Evolutionary conservation across 1,139 yeast genomes (phyloP).

Genomic region (Kluyveromyces sp.): DNA sequence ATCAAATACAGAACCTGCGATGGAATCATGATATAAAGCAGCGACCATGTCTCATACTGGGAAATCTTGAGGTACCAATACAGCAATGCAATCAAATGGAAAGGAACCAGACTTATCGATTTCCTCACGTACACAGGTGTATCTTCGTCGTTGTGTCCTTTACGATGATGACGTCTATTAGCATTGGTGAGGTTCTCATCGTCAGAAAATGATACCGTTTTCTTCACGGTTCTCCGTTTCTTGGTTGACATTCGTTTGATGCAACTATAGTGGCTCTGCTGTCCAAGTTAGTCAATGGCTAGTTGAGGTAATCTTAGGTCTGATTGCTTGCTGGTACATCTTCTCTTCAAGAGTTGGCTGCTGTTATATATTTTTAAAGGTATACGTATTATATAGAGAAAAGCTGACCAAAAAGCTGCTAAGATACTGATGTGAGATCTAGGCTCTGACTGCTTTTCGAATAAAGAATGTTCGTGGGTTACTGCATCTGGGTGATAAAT

Average conservation of each 20-base stretch:
- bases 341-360: too few species aligned
- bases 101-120: conserved; percentile 38
- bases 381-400: too few species aligned
- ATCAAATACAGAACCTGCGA: conserved; percentile 26
- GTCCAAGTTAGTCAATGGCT: too few species aligned
- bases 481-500: not conserved
- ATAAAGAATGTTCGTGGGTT: too few species aligned
- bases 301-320: too few species aligned
- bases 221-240: conserved; percentile 25
- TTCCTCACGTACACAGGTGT: conserved; percentile 31
- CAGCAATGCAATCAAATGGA: conserved; percentile 41
- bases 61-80: conserved; percentile 35
- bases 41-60: conserved; percentile 32
- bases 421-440: too few species aligned
- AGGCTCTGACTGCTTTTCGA: too few species aligned
- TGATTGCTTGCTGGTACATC: too few species aligned
- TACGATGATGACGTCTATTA: conserved; percentile 15
- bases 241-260: conserved; percentile 24
- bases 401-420: too few species aligned
- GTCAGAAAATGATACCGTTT: conserved; percentile 35
- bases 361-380: too few species aligned
- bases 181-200: conserved; percentile 27
- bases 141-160: conserved; percentile 24
- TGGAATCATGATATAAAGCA: conserved; percentile 26
- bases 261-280: too few species aligned